Evolutionary conservation across 129 eudicot genomes (phyloP).

Genomic region (Flaveria linearis): DNA sequence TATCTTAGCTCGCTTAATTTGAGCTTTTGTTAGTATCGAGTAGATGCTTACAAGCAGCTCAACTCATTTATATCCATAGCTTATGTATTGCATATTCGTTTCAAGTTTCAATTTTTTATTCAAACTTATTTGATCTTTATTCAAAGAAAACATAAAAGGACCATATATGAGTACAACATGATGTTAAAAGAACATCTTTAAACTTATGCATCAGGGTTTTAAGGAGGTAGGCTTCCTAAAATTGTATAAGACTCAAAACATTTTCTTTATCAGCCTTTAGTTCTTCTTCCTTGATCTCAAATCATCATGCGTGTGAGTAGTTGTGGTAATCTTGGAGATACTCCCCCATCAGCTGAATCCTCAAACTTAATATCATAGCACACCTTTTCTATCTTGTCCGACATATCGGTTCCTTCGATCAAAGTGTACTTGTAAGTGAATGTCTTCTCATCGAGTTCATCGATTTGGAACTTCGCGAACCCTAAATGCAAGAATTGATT

Average conservation of each 20-base stretch:
- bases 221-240: constrained; percentile 44
- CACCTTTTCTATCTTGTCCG: constrained; percentile 2
- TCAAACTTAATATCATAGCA: neutral
- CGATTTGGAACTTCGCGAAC: neutral
- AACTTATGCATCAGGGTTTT: constrained; percentile 44
- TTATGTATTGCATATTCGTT: too few relatives aligned
- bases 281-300: constrained; percentile 5
- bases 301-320: neutral
- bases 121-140: constrained; percentile 8
- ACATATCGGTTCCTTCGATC: neutral
- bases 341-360: neutral
- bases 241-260: constrained; percentile 37
- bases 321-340: neutral
- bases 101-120: neutral
- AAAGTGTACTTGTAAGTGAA: constrained; percentile 11
- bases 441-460: neutral
- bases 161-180: constrained; percentile 1
- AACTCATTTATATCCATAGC: too few relatives aligned
- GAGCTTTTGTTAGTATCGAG: too few relatives aligned
- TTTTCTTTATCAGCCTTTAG: constrained; percentile 29
- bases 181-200: constrained; percentile 10
- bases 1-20: too few relatives aligned
- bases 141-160: neutral
- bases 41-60: too few relatives aligned
- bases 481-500: neutral